These are phyloP conservation scores for Plasmopara muralis DNA, from an alignment of 352 stramenopile species.

Conservation along the genomic window DNA sequence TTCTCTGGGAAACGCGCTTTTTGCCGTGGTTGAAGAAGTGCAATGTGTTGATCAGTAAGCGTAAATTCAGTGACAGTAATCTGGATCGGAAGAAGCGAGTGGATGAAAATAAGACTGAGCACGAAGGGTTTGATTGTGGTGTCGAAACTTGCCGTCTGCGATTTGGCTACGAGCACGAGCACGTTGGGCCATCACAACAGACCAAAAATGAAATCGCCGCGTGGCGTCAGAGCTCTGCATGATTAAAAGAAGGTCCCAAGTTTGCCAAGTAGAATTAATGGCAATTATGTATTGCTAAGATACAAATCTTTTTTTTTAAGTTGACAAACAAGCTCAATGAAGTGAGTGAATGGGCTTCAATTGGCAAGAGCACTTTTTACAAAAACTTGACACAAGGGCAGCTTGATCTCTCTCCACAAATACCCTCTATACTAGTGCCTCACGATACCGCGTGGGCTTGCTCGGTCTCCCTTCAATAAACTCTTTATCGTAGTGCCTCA, in stretches of 20 bases:
- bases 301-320: too few relatives aligned
- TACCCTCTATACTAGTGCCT: too few relatives aligned
- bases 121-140: slow-evolving; percentile 49
- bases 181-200: slow-evolving; percentile 54
- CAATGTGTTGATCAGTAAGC: slow-evolving; percentile 41
- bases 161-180: slow-evolving; percentile 61
- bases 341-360: too few relatives aligned
- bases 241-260: slow-evolving; percentile 7
- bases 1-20: slow-evolving; percentile 49
- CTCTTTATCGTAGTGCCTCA: too few relatives aligned
- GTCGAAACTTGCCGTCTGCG: slow-evolving; percentile 53
- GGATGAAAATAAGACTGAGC: slow-evolving; percentile 25
- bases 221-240: slow-evolving; percentile 34
- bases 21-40: slow-evolving; percentile 61
- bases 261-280: neutral
- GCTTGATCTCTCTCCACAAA: too few relatives aligned
- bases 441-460: too few relatives aligned
- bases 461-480: too few relatives aligned
- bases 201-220: slow-evolving; percentile 52
- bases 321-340: too few relatives aligned
- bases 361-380: too few relatives aligned
- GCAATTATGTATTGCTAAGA: neutral
- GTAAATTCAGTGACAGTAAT: slow-evolving; percentile 14
- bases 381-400: too few relatives aligned
- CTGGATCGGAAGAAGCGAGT: neutral